Evolutionary conservation across 1,284 basidiomycete genomes (phyloP).

Genomic region (Leccinum pachyderme): DNA sequence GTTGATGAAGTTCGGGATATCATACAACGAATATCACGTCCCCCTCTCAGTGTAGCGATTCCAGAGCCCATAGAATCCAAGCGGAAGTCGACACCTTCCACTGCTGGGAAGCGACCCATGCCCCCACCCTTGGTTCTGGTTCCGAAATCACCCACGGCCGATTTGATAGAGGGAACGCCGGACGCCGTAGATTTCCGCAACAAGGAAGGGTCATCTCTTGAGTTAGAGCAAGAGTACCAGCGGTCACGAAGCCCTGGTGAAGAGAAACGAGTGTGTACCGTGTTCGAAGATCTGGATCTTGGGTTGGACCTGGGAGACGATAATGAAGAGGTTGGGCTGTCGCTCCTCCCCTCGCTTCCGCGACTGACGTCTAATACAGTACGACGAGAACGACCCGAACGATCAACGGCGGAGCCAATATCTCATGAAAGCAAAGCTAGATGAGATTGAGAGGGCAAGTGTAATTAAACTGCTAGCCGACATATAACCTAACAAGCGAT

Average conservation of each 20-base stretch:
- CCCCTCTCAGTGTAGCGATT: slow-evolving; percentile 26
- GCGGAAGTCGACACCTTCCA: slow-evolving; percentile 31
- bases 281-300: slow-evolving; percentile 71
- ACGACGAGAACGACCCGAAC: slow-evolving; percentile 64
- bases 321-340: slow-evolving; percentile 24
- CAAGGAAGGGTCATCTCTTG: slow-evolving; percentile 29
- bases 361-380: slow-evolving; percentile 39
- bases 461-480: slow-evolving; percentile 3
- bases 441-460: slow-evolving; percentile 70
- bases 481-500: slow-evolving; percentile 5
- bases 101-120: slow-evolving; percentile 8
- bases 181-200: slow-evolving; percentile 13
- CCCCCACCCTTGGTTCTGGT: slow-evolving; percentile 50
- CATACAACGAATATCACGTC: slow-evolving; percentile 42
- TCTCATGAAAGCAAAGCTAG: slow-evolving; percentile 65
- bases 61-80: slow-evolving; percentile 30
- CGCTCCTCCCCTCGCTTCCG: background rate
- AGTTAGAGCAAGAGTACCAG: slow-evolving; percentile 34
- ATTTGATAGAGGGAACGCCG: slow-evolving; percentile 13
- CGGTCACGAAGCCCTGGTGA: slow-evolving; percentile 48
- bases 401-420: slow-evolving; percentile 70
- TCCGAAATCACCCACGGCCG: slow-evolving; percentile 29
- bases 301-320: slow-evolving; percentile 53
- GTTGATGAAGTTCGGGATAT: slow-evolving; percentile 48
- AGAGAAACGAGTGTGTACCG: slow-evolving; percentile 60